These are phyloP conservation scores for Picea abies DNA, from an alignment of 83 land plant species.

Conservation along the genomic window DNA sequence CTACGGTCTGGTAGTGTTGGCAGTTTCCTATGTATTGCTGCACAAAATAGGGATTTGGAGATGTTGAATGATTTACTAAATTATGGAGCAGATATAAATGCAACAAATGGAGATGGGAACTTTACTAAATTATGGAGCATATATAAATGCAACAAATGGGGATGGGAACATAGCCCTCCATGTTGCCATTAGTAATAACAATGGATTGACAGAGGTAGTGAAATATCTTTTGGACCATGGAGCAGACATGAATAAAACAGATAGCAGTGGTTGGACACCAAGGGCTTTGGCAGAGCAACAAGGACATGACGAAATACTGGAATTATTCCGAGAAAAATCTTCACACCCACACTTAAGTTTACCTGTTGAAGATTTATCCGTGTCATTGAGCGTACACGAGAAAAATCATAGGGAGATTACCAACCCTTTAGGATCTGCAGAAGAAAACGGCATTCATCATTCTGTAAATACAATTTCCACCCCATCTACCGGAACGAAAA, in stretches of 20 bases:
- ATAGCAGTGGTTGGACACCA: no score
- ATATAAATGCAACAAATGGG: slow-evolving; percentile 13
- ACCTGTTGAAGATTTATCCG: no score
- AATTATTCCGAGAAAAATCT: no score
- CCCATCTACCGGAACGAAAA: neutral
- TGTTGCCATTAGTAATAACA: slow-evolving; percentile 32
- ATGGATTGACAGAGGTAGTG: no score
- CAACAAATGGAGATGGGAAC: slow-evolving; percentile 12
- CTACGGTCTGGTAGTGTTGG: neutral
- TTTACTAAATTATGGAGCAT: no score
- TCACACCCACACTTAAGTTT: no score
- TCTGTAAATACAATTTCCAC: no score
- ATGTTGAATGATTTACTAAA: no score
- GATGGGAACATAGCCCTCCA: slow-evolving; percentile 54
- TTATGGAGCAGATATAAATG: slow-evolving; percentile 13
- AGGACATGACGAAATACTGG: no score
- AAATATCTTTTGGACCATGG: no score
- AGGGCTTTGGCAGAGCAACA: no score
- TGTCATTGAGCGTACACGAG: neutral
- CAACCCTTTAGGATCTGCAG: neutral
- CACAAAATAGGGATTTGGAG: slow-evolving; percentile 36
- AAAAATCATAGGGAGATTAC: neutral
- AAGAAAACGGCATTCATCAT: neutral
- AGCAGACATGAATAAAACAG: no score
- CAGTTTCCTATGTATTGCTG: slow-evolving; percentile 50